Conservation (phyloP, 2,329 filamentous ascomycete genomes). For the Colletotrichum abscissum region DNA sequence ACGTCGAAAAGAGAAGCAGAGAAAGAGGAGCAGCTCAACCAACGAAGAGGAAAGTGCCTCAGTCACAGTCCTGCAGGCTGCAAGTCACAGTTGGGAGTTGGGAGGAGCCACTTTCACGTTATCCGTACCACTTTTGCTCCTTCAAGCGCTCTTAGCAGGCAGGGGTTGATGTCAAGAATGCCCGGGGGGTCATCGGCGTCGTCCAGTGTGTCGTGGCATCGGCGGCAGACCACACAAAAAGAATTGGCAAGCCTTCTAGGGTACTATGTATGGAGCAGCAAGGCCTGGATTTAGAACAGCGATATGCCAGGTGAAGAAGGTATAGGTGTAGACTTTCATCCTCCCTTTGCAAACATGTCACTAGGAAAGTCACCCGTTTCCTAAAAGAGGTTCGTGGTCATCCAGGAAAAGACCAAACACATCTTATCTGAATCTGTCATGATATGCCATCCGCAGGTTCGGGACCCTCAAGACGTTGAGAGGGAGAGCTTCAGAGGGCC, state of each 20-base stretch:
- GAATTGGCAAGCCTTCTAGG: neutral
- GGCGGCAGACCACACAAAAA: neutral
- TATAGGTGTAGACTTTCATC: neutral
- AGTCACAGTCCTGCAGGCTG: conserved; percentile 3
- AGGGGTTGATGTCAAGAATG: neutral
- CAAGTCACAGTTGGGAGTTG: neutral
- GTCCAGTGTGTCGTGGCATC: neutral
- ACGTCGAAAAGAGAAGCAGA: neutral
- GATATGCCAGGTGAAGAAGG: neutral
- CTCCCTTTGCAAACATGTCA: neutral
- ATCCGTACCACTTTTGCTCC: neutral
- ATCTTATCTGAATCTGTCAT: too few species aligned
- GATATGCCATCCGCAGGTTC: neutral
- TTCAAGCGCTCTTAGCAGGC: neutral
- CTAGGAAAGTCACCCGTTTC: neutral
- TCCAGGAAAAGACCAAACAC: neutral
- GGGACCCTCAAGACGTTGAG: conserved; percentile 3
- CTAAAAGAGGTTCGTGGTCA: neutral
- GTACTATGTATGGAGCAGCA: too few species aligned
- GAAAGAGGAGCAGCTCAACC: conserved; percentile 9
- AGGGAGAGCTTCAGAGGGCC: neutral
- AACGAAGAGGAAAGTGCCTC: conserved; percentile 10
- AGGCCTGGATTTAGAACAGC: neutral
- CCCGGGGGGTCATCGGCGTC: neutral
- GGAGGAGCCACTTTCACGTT: neutral